These are phyloP conservation scores for Solanum lignicaule DNA, from an alignment of 257 asterid genomes.

Conservation along the genomic window DNA sequence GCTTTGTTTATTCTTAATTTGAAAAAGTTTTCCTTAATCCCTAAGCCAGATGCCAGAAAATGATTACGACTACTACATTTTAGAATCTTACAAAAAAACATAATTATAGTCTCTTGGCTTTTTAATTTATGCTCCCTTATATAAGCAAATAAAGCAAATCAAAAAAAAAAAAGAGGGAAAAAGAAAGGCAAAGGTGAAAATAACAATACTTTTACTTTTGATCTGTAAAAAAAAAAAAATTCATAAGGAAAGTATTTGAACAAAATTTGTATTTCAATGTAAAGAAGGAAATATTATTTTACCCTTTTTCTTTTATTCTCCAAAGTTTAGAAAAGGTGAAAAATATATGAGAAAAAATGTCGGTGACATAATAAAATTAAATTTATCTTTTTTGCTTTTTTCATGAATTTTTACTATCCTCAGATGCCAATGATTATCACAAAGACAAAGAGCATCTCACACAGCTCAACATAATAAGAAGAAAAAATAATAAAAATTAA, in stretches of 20 bases:
- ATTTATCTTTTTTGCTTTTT: background rate
- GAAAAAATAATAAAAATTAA: background rate
- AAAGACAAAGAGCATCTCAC: background rate
- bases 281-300: background rate
- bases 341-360: background rate
- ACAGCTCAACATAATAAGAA: background rate
- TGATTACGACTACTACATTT: background rate
- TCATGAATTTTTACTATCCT: background rate
- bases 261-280: background rate
- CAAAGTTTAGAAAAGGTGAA: background rate
- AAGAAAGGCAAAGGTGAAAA: constrained; percentile 24
- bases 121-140: background rate
- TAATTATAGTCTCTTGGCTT: background rate
- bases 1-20: background rate
- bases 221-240: background rate
- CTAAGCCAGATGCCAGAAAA: background rate
- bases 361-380: background rate
- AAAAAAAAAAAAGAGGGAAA: background rate
- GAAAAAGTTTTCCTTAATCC: background rate
- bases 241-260: background rate
- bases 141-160: background rate
- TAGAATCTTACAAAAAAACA: background rate
- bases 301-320: background rate
- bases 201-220: constrained; percentile 29
- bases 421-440: background rate